Percentiles rank a stretch among this genome's conserved stretches.
Conservation (phyloP, 306 rosid species). For the Acacia crassicarpa region DNA sequence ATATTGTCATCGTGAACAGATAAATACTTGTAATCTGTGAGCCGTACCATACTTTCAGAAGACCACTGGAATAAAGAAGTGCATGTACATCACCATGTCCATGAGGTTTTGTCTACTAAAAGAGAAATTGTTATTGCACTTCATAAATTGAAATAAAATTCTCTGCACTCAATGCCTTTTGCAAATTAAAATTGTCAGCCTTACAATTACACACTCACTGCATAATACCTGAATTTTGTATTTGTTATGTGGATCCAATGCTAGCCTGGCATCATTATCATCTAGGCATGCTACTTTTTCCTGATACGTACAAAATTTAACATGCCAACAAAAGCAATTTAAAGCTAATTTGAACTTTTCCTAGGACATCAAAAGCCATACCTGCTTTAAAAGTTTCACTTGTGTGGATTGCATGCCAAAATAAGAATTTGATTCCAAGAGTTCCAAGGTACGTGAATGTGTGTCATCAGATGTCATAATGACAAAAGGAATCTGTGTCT, state of each 20-base stretch:
- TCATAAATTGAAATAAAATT: neutral
- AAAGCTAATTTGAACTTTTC: constrained; percentile 25
- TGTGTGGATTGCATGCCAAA: constrained; percentile 92
- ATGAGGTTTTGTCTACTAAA: constrained; percentile 91
- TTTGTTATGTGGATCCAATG: constrained; percentile 72
- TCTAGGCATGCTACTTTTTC: constrained; percentile 97
- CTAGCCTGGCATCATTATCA: constrained; percentile 93
- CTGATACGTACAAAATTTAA: constrained; percentile 44
- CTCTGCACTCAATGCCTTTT: constrained; percentile 13
- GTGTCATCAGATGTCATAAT: constrained; percentile 99
- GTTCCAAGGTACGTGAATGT: constrained; percentile 65
- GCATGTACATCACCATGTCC: constrained; percentile 98
- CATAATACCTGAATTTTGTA: constrained; percentile 83
- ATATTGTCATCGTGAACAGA: neutral
- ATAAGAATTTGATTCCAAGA: constrained; percentile 78
- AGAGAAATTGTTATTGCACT: constrained; percentile 35
- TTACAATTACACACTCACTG: constrained; percentile 14
- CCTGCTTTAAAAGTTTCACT: constrained; percentile 97
- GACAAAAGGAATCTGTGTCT: constrained; percentile 67
- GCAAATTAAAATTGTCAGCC: constrained; percentile 13
- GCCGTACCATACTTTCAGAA: constrained; percentile 79
- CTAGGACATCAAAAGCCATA: constrained; percentile 28
- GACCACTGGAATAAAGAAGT: constrained; percentile 91
- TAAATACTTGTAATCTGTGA: constrained; percentile 24
- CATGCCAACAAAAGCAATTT: constrained; percentile 14